Evolutionary conservation across 1,284 basidiomycete genomes (phyloP), one percentile per base, ranked within the genome.

Genomic region (Irpex sp.): DNA sequence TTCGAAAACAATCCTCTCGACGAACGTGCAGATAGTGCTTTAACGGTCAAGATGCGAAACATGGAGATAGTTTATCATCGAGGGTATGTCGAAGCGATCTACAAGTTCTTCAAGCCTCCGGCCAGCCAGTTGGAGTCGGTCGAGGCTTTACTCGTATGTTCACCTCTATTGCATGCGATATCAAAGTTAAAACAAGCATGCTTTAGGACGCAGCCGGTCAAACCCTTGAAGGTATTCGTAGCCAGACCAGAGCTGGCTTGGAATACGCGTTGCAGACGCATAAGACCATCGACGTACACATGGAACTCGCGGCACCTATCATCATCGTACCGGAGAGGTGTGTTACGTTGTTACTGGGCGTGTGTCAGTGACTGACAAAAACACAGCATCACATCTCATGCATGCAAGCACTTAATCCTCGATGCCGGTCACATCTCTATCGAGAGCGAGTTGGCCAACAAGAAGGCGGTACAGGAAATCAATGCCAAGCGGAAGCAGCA

Each of bases 11-110:
- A 95, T 68, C 98, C 97, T 6, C 79, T 98, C 50, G 95, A 98
- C 74, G 89, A 92, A 60, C 88, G 94, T 53, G 96, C 98, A 39
- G 97, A 99, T 74, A 97, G 86, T 70, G 95, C 92, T 0, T 78
- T 99, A 61, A 92, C 91, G 5, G 86, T 98, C 60, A 89, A 89
- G 63, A 94, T 99, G 92, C 87, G 95, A 5, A 94, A 97, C 70
- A 93, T 98, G 88, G 97, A 99, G 77, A 94, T 99, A 68, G 93
- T 99, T 62, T 99, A 99, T 72, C 95, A 99, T 74, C 88, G 84
- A 69, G 93, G 93, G 39, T 99, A 98, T 74, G 84, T 99, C 49
- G 97, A 99, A 78, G 93, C 93, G 1, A 86, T 99, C 46, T 90
- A 93, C 67, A 86, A 83, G 65, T 99, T 99, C 80, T 92, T 99